Conservation (phyloP, 306 rosid genomes). For the Prunus mongolica region DNA sequence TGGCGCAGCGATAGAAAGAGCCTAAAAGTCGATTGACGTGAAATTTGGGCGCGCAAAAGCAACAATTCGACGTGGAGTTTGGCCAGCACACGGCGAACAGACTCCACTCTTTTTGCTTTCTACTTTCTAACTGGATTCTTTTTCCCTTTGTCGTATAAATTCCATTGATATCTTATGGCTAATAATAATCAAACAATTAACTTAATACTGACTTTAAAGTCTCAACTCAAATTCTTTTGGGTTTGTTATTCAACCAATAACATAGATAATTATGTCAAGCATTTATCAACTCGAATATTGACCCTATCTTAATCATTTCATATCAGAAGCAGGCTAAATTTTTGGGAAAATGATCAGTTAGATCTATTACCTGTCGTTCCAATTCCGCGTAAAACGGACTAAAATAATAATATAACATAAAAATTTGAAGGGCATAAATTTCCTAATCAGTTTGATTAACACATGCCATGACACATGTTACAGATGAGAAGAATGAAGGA, state of each 20-base stretch:
- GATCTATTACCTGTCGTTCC: too few species aligned
- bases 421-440: neutral
- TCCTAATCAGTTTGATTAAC: neutral
- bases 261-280: too few species aligned
- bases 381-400: too few species aligned
- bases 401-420: neutral
- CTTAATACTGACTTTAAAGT: too few species aligned
- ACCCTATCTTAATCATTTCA: neutral
- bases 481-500: slow-evolving; percentile 17
- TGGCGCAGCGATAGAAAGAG: neutral
- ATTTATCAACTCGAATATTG: neutral
- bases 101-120: neutral
- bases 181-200: too few species aligned
- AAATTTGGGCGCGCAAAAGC: neutral
- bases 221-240: too few species aligned
- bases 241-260: too few species aligned
- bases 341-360: too few species aligned
- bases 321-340: too few species aligned
- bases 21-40: neutral
- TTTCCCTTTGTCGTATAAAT: neutral
- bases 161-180: too few species aligned
- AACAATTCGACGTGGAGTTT: neutral
- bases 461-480: slow-evolving; percentile 4
- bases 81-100: neutral
- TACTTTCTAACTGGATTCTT: neutral